Evolutionary conservation across 306 rosid species (phyloP).

Genomic region (Cucumis sativus): Cucumber_9930_V3 NC_026661.2:4652501-4653000

Average conservation of each 20-base stretch:
- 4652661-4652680: too few species aligned
- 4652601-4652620: too few species aligned
- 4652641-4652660: too few species aligned
- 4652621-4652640: too few species aligned
- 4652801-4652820: slow-evolving; percentile 4
- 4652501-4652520: background rate
- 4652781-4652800: too few species aligned
- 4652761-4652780: too few species aligned
- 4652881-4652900: slow-evolving; percentile 54
- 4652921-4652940: background rate
- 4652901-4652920: slow-evolving; percentile 9
- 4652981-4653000: background rate
- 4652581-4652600: slow-evolving; percentile 40
- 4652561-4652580: slow-evolving; percentile 15
- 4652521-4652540: background rate
- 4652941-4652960: too few species aligned
- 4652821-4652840: slow-evolving; percentile 1
- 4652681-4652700: too few species aligned
- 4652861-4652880: slow-evolving; percentile 24
- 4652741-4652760: too few species aligned
- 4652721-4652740: too few species aligned
- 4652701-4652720: too few species aligned
- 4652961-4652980: background rate
- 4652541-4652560: slow-evolving; percentile 16
- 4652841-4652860: slow-evolving; percentile 23